Evolutionary conservation across 306 rosid species (phyloP).

Genomic region (Vicia faba): DNA sequence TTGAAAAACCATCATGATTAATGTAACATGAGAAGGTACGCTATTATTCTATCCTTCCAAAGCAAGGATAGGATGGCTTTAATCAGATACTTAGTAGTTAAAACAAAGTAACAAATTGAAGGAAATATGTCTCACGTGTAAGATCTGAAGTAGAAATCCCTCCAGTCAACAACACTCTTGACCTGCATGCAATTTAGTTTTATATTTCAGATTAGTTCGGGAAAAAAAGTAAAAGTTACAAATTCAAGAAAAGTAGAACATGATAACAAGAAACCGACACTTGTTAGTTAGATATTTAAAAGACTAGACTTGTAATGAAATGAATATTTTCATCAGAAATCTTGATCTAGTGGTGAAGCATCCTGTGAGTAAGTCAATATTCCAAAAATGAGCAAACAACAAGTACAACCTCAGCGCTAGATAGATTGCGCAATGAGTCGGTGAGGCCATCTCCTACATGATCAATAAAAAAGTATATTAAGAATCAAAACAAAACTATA

Average conservation of each 20-base stretch:
- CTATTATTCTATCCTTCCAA: constrained; percentile 12
- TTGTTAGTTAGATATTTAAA: neutral
- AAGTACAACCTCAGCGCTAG: constrained; percentile 73
- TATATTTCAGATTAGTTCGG: constrained; percentile 4
- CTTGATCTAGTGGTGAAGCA: constrained; percentile 10
- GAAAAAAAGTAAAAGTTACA: neutral
- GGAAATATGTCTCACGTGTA: constrained; percentile 68
- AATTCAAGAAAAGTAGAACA: constrained; percentile 12
- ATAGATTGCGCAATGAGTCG: constrained; percentile 74
- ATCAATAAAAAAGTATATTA: constrained; percentile 23
- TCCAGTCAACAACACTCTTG: constrained; percentile 91
- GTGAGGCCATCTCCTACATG: constrained; percentile 90
- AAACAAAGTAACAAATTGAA: constrained; percentile 18
- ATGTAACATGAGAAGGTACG: constrained; percentile 13
- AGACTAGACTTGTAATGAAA: constrained; percentile 14
- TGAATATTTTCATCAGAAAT: neutral
- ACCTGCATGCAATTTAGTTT: constrained; percentile 56
- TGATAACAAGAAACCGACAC: constrained; percentile 1
- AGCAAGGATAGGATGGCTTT: constrained; percentile 1
- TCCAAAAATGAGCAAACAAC: neutral
- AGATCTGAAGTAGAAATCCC: constrained; percentile 73
- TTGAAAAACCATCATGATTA: neutral
- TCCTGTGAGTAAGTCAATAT: no score
- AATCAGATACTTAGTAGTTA: constrained; percentile 29
- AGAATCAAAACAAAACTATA: constrained; percentile 18